These are phyloP conservation scores for Sporodiniella umbellata DNA, from an alignment of 371 early-diverging fungal species.

Conservation along the genomic window DNA sequence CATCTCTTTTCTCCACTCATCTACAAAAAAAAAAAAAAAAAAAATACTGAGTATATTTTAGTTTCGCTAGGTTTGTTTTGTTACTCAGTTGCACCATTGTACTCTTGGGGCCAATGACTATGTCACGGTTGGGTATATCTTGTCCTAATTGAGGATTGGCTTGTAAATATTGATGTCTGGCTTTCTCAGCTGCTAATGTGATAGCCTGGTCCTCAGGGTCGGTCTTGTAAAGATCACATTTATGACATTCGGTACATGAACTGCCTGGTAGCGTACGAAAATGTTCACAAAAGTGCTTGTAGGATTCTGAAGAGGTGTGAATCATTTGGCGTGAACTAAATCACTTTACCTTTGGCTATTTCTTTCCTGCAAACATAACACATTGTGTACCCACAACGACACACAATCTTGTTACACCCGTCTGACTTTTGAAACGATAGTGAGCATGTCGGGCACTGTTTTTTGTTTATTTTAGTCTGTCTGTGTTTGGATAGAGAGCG, in stretches of 20 bases:
- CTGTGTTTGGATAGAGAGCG: not conserved
- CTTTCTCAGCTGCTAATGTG: conserved; percentile 44
- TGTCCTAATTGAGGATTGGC: conserved; percentile 38
- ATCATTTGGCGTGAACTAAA: not conserved
- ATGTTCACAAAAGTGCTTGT: conserved; percentile 66
- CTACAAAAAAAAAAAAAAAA: conserved; percentile 5
- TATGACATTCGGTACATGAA: conserved; percentile 49
- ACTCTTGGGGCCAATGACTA: conserved; percentile 28
- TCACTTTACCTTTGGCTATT: conserved; percentile 25
- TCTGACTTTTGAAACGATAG: conserved; percentile 59
- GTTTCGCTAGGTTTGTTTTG: not conserved
- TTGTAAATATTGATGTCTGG: conserved; percentile 46
- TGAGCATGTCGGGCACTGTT: conserved; percentile 60
- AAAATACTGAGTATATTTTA: too few relatives aligned
- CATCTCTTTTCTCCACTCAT: conserved; percentile 18
- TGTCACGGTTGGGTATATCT: not conserved
- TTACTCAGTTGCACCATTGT: not conserved
- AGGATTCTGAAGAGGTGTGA: conserved; percentile 33
- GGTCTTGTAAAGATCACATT: conserved; percentile 60
- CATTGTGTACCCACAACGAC: conserved; percentile 63
- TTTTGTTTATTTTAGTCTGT: not conserved
- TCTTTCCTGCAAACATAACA: conserved; percentile 68
- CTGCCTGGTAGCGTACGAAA: conserved; percentile 52
- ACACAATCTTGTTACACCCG: conserved; percentile 72
- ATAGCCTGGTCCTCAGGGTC: conserved; percentile 52